These are phyloP conservation scores for Pestalotiopsis sp. DNA, from an alignment of 2,329 filamentous ascomycete genomes.

Conservation along the genomic window DNA sequence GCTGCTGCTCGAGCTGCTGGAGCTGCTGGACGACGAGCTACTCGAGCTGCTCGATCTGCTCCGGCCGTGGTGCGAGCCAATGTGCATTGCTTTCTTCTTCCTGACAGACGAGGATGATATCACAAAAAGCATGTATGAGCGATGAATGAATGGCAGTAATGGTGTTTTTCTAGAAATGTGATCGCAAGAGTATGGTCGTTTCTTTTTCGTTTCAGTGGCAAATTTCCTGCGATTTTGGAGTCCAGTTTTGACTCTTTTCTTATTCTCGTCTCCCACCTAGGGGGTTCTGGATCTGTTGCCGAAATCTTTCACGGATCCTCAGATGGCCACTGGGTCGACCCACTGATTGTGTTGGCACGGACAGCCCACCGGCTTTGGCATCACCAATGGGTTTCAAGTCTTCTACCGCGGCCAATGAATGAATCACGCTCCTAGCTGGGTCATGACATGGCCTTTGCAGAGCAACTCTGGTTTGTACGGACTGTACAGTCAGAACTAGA, in stretches of 20 bases:
- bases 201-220: not conserved
- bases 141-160: not conserved
- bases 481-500: no score
- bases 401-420: not conserved
- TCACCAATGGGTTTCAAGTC: not conserved
- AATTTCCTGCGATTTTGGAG: no score
- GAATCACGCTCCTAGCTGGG: not conserved
- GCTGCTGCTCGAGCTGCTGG: not conserved
- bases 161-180: not conserved
- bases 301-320: not conserved
- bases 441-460: not conserved
- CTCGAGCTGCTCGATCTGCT: not conserved
- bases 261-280: not conserved
- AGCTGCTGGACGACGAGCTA: not conserved
- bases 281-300: not conserved
- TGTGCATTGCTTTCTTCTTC: not conserved
- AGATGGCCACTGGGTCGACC: not conserved
- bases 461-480: not conserved
- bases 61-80: not conserved
- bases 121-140: not conserved
- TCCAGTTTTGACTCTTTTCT: not conserved
- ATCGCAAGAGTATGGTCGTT: not conserved
- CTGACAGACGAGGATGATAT: not conserved
- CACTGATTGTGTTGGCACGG: not conserved
- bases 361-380: not conserved